phyloP scores from a whole-genome alignment of 176 grass and related monocot species.

The Dendrocalamus sinicus region DNA sequence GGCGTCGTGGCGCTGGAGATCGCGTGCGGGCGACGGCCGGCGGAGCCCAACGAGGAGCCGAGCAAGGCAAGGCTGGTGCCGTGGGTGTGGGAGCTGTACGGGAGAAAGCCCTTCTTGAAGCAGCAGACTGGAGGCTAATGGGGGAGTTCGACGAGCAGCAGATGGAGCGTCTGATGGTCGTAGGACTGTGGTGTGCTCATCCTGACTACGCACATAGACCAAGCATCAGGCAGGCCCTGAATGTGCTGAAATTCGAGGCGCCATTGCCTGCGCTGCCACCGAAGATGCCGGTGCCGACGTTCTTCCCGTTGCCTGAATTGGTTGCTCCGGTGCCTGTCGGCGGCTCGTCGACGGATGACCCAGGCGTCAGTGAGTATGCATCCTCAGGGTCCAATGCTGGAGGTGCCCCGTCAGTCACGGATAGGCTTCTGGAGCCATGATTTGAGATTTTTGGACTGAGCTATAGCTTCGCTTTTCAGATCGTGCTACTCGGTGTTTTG shows the following conservation, averaged over 20 bases:
- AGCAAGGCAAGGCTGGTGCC: conserved; percentile 61
- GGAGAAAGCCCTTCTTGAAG: conserved; percentile 59
- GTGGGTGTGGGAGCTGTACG: conserved; percentile 81
- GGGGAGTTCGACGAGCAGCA: conserved; percentile 54
- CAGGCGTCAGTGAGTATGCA: background rate
- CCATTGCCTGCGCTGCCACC: conserved; percentile 60
- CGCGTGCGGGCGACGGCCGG: conserved; percentile 62
- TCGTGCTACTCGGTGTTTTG: background rate
- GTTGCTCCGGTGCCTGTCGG: conserved; percentile 26
- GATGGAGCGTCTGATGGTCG: conserved; percentile 74
- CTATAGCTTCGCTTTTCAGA: background rate
- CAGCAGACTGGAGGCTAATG: conserved; percentile 59
- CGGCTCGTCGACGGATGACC: background rate
- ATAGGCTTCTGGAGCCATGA: conserved; percentile 40
- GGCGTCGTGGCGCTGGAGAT: conserved; percentile 74
- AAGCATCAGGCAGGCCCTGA: conserved; percentile 65
- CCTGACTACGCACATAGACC: conserved; percentile 70
- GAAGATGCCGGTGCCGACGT: conserved; percentile 66
- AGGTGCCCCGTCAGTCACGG: conserved; percentile 9
- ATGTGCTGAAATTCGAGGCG: conserved; percentile 65
- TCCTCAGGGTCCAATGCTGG: conserved; percentile 31
- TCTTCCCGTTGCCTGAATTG: conserved; percentile 53
- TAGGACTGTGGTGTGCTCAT: conserved; percentile 83
- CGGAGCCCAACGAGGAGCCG: conserved; percentile 47
- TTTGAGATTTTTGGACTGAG: background rate